Base-by-base conservation (phyloP, 441 rosid genomes). In the Raphanus hybrid region DNA sequence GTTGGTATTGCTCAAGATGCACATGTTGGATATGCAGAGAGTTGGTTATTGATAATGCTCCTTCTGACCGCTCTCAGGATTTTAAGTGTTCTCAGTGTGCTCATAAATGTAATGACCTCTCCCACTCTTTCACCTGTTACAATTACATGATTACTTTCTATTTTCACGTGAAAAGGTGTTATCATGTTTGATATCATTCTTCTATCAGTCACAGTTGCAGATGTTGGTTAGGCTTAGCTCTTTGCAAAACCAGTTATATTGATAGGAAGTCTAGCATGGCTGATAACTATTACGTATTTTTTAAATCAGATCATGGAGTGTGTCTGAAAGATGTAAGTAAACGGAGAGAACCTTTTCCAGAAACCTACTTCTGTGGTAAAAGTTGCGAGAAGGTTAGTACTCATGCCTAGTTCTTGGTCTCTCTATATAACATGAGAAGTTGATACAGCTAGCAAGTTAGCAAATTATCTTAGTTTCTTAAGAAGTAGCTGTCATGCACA, bases 1-100 rank as follows among this genome's bases (percentile, higher is more conserved):
- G 83, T 82, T 96, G 98, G 99, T 93, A 90, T 84, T 96, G 99
- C 84, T 74, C 91, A 69, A 91, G 87, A 76, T 96, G 99, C 89
- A 92, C 90, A 61, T 96, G 99, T 86, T 76, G 86, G 90, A 80
- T 84, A 71, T 96, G 99, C 75, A 87, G 88, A 67, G 82, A 86
- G 82, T 87, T 93, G 82, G 97, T 90, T 78, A 78, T 69, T 78
- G 89, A 87, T 80, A 81, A 83, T 74, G 87, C 78, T 62, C 82
- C 78, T 74, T 75, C 84, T 41, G 71, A 78, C 64, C 70, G 86
- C 52, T 75, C 82, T 66, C 84, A 78, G 23, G 90, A 86, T 64
- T 79, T 86, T 72, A 90, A 91, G 85, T 96, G 99, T 79, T 86
- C 85, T n/a, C 98, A 91, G 83, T 93, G 99, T 61, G 97, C 91